phyloP scores from a whole-genome alignment of 2,329 filamentous ascomycete genomes.

The Sporothrix inflata region DNA sequence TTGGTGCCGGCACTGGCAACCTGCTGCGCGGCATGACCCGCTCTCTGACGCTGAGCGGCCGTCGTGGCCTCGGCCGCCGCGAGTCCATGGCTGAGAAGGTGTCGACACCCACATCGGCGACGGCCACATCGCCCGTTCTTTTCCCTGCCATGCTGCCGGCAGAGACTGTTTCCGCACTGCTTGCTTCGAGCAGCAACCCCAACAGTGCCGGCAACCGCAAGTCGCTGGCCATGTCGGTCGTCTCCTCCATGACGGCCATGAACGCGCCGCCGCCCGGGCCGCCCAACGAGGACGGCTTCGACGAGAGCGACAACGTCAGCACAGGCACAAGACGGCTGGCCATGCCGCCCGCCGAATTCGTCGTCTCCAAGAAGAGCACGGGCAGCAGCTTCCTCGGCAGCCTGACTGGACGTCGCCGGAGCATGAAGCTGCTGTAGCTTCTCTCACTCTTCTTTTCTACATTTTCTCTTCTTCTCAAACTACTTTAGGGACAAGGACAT shows the following conservation, averaged over 20 bases:
- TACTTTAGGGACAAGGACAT: background rate
- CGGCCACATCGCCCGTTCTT: background rate
- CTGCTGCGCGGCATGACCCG: conserved; percentile 54
- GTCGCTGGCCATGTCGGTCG: conserved; percentile 28
- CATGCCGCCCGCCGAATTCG: background rate
- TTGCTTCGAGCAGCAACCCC: background rate
- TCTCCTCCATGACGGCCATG: conserved; percentile 42
- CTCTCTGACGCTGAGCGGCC: conserved; percentile 58
- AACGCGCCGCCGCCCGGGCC: conserved; percentile 43
- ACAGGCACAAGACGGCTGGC: conserved; percentile 39
- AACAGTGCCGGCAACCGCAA: conserved; percentile 29
- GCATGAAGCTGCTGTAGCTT: conserved; percentile 23
- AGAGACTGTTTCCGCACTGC: background rate
- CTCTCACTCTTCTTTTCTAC: background rate
- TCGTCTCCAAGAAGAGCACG: conserved; percentile 42
- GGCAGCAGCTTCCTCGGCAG: conserved; percentile 32
- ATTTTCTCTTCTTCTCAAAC: background rate
- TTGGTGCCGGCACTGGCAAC: conserved; percentile 34
- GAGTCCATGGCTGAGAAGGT: background rate
- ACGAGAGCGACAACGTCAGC: background rate
- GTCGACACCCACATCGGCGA: conserved; percentile 41
- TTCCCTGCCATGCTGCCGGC: conserved; percentile 31
- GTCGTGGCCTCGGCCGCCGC: conserved; percentile 54
- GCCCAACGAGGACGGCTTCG: conserved; percentile 29
- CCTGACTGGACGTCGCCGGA: conserved; percentile 26